Percentiles rank a stretch among this genome's conserved stretches.
Evolutionary conservation across 2,329 filamentous ascomycete species (phyloP).

Genomic region (Colletotrichum truncatum): DNA sequence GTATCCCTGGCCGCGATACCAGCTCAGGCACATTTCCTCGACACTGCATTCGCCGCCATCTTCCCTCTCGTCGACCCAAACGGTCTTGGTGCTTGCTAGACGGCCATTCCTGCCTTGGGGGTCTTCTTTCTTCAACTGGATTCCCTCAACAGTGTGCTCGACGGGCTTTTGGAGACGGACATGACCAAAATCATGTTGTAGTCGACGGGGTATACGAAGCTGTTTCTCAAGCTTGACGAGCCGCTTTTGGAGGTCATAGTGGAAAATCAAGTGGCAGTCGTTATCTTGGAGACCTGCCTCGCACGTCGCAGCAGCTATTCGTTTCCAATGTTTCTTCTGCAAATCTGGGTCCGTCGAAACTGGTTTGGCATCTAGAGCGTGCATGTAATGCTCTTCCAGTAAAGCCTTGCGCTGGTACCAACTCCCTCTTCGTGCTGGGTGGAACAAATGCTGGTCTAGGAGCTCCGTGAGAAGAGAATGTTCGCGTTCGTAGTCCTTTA

Average conservation of each 20-base stretch:
- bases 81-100: slow-evolving; percentile 73
- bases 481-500: slow-evolving; percentile 83
- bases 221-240: slow-evolving; percentile 90
- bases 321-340: slow-evolving; percentile 86
- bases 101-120: slow-evolving; percentile 47
- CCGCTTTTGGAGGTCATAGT: slow-evolving; percentile 94
- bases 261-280: slow-evolving; percentile 90
- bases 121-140: slow-evolving; percentile 75
- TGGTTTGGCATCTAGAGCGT: slow-evolving; percentile 60
- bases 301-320: slow-evolving; percentile 80
- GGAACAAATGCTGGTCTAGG: slow-evolving; percentile 83
- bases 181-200: slow-evolving; percentile 94
- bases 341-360: slow-evolving; percentile 48
- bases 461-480: slow-evolving; percentile 79
- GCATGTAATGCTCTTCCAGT: slow-evolving; percentile 95
- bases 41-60: slow-evolving; percentile 81
- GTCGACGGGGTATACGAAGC: slow-evolving; percentile 81
- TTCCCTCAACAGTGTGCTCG: slow-evolving; percentile 79
- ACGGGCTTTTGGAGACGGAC: slow-evolving; percentile 79
- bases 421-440: slow-evolving; percentile 81
- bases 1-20: slow-evolving; percentile 86
- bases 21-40: slow-evolving; percentile 91
- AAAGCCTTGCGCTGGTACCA: slow-evolving; percentile 98
- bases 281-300: slow-evolving; percentile 87
- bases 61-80: slow-evolving; percentile 85